A percentile compares a stretch with the other conserved stretches of the same genome.
Conservation (phyloP, 345 rosid species). For the Eucalyptus shirleyi region DNA sequence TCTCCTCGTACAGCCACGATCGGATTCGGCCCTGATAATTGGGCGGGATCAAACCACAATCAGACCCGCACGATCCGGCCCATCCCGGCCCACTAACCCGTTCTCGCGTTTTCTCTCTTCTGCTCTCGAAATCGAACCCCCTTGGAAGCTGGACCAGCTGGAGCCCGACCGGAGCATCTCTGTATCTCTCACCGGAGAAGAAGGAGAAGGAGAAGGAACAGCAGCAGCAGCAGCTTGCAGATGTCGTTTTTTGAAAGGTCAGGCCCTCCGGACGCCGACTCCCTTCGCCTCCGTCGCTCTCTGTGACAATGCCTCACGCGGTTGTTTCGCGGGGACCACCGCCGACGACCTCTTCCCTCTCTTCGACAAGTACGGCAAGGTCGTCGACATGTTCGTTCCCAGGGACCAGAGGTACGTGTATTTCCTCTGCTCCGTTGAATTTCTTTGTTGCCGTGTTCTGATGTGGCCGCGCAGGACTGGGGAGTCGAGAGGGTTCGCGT, state of each 20-base stretch:
- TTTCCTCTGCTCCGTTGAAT: neutral
- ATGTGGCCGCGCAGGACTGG: slow-evolving; percentile 23
- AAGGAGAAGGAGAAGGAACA: neutral
- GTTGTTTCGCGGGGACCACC: slow-evolving; percentile 24
- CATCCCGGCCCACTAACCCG: neutral
- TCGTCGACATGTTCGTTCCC: slow-evolving; percentile 51
- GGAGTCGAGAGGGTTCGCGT: slow-evolving; percentile 56
- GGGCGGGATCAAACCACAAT: neutral
- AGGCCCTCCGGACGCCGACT: slow-evolving; percentile 32
- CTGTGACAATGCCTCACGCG: neutral
- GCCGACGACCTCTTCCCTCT: slow-evolving; percentile 64
- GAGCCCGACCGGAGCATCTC: neutral
- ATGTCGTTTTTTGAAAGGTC: slow-evolving; percentile 39
- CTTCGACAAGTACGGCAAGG: slow-evolving; percentile 55
- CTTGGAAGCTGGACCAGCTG: neutral
- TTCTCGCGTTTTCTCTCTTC: neutral
- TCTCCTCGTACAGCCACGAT: neutral
- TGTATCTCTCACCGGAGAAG: neutral
- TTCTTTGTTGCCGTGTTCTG: neutral
- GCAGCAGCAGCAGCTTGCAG: neutral
- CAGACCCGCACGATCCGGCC: neutral
- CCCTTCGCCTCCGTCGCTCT: neutral
- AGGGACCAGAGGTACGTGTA: slow-evolving; percentile 36
- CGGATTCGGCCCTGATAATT: no score
- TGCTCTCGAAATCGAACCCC: neutral